phyloP scores from a whole-genome alignment of 2,329 filamentous ascomycete species.

The Pseudogymnoascus sp. region DNA sequence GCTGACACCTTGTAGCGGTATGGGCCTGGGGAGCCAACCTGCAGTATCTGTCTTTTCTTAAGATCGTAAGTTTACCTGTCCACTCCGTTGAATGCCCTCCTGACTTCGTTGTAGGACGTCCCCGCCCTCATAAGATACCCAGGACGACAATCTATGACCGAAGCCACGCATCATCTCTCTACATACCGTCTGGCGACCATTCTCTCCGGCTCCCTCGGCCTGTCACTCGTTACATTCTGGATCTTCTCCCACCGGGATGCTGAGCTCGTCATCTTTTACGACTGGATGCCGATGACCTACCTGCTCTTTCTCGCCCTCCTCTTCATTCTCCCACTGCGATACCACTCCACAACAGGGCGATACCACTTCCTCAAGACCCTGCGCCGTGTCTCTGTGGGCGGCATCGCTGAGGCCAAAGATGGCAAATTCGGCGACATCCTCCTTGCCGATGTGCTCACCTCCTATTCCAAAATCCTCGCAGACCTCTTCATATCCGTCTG shows the following conservation, averaged over 20 bases:
- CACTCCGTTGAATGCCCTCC: background rate
- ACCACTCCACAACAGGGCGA: conserved; percentile 61
- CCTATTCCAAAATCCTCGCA: conserved; percentile 84
- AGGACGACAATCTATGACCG: conserved; percentile 57
- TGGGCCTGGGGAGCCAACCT: conserved; percentile 95
- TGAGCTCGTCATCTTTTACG: conserved; percentile 63
- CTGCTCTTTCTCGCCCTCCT: conserved; percentile 63
- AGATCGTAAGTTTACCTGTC: conserved; percentile 51
- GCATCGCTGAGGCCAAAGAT: conserved; percentile 75
- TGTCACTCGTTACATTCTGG: conserved; percentile 80
- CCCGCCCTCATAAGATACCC: conserved; percentile 82
- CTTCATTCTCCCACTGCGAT: conserved; percentile 65
- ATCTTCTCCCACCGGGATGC: conserved; percentile 62
- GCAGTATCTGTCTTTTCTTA: conserved; percentile 69
- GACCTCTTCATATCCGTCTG: conserved; percentile 84
- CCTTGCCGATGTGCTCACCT: conserved; percentile 87
- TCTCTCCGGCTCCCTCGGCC: conserved; percentile 60
- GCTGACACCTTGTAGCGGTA: conserved; percentile 50
- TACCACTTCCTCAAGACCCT: conserved; percentile 67
- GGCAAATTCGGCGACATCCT: conserved; percentile 93
- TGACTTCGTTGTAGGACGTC: conserved; percentile 51
- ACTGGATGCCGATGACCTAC: conserved; percentile 80
- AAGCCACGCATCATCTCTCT: conserved; percentile 68
- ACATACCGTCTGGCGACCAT: conserved; percentile 78
- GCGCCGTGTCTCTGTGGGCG: conserved; percentile 71